Evolutionary conservation across 306 rosid genomes (phyloP).

Genomic region (Ormosia emarginata): DNA sequence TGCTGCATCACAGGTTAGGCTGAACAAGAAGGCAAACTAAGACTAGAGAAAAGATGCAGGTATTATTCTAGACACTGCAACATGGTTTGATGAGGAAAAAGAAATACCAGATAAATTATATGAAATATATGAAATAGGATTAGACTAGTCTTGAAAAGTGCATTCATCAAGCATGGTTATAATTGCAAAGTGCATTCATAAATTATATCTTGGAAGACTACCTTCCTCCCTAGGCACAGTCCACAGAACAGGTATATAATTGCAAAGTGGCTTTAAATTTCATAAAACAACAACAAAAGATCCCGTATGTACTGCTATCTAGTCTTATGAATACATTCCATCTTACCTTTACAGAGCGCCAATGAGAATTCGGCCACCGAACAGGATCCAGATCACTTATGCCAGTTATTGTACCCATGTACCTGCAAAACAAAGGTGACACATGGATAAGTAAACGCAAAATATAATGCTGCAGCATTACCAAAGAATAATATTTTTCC

Average conservation of each 20-base stretch:
- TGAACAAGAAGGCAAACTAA: not conserved
- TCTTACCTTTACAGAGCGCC: constrained; percentile 90
- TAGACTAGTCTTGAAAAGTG: not conserved
- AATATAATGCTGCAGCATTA: not conserved
- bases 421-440: constrained; percentile 42
- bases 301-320: not conserved
- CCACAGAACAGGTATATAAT: not conserved
- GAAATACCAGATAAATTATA: not conserved
- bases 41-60: not conserved
- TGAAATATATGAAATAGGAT: not conserved
- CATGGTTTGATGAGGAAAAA: not conserved
- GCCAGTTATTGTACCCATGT: constrained; percentile 97
- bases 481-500: not conserved
- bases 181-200: not conserved
- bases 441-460: constrained; percentile 6
- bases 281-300: constrained; percentile 4
- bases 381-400: constrained; percentile 79
- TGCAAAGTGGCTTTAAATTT: not conserved
- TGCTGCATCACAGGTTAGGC: not conserved
- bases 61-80: not conserved
- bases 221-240: not conserved
- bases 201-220: not conserved
- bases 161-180: not conserved
- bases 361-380: constrained; percentile 88
- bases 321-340: not conserved